These are phyloP conservation scores for Kodamaea suecica DNA, from an alignment of 1,139 yeast genomes.

Conservation along the genomic window DNA sequence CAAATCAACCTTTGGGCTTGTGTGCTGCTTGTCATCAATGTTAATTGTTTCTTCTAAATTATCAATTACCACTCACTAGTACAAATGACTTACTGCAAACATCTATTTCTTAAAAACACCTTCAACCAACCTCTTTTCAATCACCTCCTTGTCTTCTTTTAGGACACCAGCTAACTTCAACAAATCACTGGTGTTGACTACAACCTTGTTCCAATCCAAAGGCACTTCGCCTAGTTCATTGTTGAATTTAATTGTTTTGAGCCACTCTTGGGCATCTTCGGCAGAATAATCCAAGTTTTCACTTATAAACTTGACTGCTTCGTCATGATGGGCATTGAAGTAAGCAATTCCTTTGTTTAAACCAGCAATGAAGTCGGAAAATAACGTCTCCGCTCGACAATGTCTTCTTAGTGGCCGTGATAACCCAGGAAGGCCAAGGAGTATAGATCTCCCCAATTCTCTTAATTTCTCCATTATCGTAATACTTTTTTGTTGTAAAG, in stretches of 20 bases:
- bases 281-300: slow-evolving; percentile 69
- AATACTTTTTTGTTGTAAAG: slow-evolving; percentile 83
- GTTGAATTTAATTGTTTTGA: slow-evolving; percentile 68
- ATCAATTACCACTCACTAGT: no score
- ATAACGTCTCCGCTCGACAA: slow-evolving; percentile 29
- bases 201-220: slow-evolving; percentile 51
- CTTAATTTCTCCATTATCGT: slow-evolving; percentile 75
- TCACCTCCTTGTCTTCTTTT: slow-evolving; percentile 32
- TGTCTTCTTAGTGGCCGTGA: slow-evolving; percentile 48
- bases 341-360: slow-evolving; percentile 66
- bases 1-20: no score
- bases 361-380: slow-evolving; percentile 45
- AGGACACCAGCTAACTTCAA: slow-evolving; percentile 62
- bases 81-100: no score
- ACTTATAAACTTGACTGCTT: slow-evolving; percentile 64
- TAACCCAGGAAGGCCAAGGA: slow-evolving; percentile 97
- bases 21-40: no score
- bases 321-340: slow-evolving; percentile 58
- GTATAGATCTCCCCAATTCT: slow-evolving; percentile 85
- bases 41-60: no score
- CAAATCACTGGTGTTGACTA: slow-evolving; percentile 57
- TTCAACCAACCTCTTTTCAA: slow-evolving; percentile 28
- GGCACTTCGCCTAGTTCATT: slow-evolving; percentile 36
- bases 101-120: slow-evolving; percentile 20
- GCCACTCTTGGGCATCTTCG: slow-evolving; percentile 79